These are phyloP conservation scores for Pholiota adiposa DNA, from an alignment of 1,284 basidiomycete genomes.

Conservation along the genomic window DNA sequence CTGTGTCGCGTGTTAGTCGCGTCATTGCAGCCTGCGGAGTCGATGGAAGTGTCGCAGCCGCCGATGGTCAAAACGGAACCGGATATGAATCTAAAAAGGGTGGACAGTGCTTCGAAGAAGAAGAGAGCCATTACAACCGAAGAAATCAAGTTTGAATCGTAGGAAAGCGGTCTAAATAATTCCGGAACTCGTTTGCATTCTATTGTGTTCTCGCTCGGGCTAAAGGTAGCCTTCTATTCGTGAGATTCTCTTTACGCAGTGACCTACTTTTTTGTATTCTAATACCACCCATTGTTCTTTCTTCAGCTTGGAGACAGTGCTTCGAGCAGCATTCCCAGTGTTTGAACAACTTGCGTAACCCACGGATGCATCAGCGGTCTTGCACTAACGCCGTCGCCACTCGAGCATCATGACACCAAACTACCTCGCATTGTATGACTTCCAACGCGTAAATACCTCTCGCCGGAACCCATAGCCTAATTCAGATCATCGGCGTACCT, in stretches of 20 bases:
- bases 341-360: no score
- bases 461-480: no score
- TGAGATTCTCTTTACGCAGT: neutral
- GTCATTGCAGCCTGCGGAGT: conserved; percentile 2
- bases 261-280: neutral
- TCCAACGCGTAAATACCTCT: no score
- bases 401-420: no score
- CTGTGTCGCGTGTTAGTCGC: conserved; percentile 19
- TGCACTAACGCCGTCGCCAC: no score
- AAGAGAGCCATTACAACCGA: conserved; percentile 14
- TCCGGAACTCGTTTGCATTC: neutral
- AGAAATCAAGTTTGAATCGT: conserved; percentile 16
- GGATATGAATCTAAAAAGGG: neutral
- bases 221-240: neutral
- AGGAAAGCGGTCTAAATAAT: neutral
- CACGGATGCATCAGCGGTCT: no score
- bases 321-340: no score
- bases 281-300: neutral
- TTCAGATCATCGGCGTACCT: no score
- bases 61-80: neutral
- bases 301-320: neutral
- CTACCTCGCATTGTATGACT: no score
- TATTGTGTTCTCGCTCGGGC: neutral
- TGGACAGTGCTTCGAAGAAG: conserved; percentile 5
- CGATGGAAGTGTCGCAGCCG: neutral